Conservation (phyloP, 2,329 filamentous ascomycete species). For the Fusarium multiceps region DNA sequence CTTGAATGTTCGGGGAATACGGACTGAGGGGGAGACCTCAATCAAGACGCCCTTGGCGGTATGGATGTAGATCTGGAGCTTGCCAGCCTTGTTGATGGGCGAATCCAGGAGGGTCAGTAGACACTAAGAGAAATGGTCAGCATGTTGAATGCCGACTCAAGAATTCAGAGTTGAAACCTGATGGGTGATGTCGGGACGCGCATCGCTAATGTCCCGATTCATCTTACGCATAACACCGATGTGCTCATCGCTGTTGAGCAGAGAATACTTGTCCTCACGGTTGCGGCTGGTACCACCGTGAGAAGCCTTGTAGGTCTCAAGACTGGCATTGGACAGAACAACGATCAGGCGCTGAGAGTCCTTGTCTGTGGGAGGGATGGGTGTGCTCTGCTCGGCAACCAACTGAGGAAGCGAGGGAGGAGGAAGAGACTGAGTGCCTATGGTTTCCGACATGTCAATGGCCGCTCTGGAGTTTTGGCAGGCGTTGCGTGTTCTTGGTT, state of each 20-base stretch:
- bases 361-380: slow-evolving; percentile 88
- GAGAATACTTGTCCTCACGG: slow-evolving; percentile 93
- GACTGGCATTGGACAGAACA: slow-evolving; percentile 94
- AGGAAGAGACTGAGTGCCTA: slow-evolving; percentile 93
- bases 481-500: slow-evolving; percentile 1
- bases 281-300: slow-evolving; percentile 74
- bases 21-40: slow-evolving; percentile 96
- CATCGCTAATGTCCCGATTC: slow-evolving; percentile 98
- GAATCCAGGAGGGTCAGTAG: slow-evolving; percentile 97
- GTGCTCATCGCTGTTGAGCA: slow-evolving; percentile 98
- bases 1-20: slow-evolving; percentile 98
- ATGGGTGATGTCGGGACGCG: slow-evolving; percentile 96
- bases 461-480: slow-evolving; percentile 1
- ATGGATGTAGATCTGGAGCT: slow-evolving; percentile 98
- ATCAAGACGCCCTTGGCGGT: slow-evolving; percentile 97
- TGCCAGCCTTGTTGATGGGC: slow-evolving; percentile 97
- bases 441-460: slow-evolving; percentile 42
- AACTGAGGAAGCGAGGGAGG: slow-evolving; percentile 91
- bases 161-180: slow-evolving; percentile 72
- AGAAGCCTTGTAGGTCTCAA: slow-evolving; percentile 96
- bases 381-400: slow-evolving; percentile 89
- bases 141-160: slow-evolving; percentile 58
- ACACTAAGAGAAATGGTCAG: slow-evolving; percentile 72
- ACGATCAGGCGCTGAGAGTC: slow-evolving; percentile 93
- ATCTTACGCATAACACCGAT: slow-evolving; percentile 99